Percentiles rank a stretch among this genome's conserved stretches.
These are phyloP conservation scores for Periconia sp. DNA, from an alignment of 2,329 filamentous ascomycete species.

Conservation along the genomic window DNA sequence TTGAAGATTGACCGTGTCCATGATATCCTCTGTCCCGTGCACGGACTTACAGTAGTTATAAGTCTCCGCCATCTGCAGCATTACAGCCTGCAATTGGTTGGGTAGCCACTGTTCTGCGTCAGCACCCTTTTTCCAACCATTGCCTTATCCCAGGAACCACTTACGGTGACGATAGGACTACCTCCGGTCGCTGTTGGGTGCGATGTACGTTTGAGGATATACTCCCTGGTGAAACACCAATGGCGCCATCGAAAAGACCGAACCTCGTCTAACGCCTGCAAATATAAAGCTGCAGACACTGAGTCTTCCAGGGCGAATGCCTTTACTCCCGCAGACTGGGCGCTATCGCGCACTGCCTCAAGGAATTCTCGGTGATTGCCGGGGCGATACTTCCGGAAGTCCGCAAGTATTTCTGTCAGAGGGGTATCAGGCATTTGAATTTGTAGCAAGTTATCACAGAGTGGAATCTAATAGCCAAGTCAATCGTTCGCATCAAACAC, in stretches of 20 bases:
- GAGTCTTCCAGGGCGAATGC: slow-evolving; percentile 67
- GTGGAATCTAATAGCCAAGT: slow-evolving; percentile 61
- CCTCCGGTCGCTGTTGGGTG: slow-evolving; percentile 81
- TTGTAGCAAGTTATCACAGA: slow-evolving; percentile 84
- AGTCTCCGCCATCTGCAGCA: slow-evolving; percentile 68
- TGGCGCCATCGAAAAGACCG: slow-evolving; percentile 82
- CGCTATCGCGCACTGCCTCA: slow-evolving; percentile 63
- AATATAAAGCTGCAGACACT: slow-evolving; percentile 50
- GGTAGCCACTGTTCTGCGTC: slow-evolving; percentile 63
- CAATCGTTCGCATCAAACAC: background rate
- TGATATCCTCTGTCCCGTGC: slow-evolving; percentile 60
- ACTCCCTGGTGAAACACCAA: slow-evolving; percentile 84
- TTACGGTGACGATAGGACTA: slow-evolving; percentile 73
- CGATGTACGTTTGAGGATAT: slow-evolving; percentile 75
- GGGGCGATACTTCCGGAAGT: slow-evolving; percentile 88
- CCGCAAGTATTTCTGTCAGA: slow-evolving; percentile 80
- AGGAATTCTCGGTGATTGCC: slow-evolving; percentile 88
- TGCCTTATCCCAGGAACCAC: slow-evolving; percentile 7
- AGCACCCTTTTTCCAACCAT: background rate
- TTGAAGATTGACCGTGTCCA: slow-evolving; percentile 67
- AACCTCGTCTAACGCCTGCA: slow-evolving; percentile 67
- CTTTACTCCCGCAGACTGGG: slow-evolving; percentile 57
- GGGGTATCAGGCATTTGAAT: slow-evolving; percentile 88
- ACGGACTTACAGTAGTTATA: slow-evolving; percentile 51
- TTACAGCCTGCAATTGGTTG: slow-evolving; percentile 75